These are phyloP conservation scores for Polytrichum commune DNA, from an alignment of 225 moss, liverwort and hornwort species.

Conservation along the genomic window DNA sequence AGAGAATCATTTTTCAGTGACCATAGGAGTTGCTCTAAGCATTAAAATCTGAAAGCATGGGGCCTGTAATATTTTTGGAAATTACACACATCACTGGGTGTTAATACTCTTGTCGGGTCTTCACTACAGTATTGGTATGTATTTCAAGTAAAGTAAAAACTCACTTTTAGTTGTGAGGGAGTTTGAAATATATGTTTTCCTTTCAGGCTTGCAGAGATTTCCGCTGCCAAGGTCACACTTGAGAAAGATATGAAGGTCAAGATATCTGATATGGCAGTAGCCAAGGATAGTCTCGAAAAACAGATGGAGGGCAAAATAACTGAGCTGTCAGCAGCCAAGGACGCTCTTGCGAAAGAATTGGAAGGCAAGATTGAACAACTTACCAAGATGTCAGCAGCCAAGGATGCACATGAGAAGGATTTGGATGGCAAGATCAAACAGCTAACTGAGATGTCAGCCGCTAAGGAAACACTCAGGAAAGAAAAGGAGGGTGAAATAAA, in stretches of 20 bases:
- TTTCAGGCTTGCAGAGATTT: constrained; percentile 32
- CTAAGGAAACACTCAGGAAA: constrained; percentile 35
- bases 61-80: no score
- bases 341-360: constrained; percentile 36
- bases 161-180: no score
- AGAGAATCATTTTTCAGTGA: no score
- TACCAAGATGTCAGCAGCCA: constrained; percentile 30
- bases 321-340: constrained; percentile 32
- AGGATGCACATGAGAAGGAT: constrained; percentile 38
- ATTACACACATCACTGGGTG: no score
- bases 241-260: constrained; percentile 39
- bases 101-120: no score
- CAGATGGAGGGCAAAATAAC: no score
- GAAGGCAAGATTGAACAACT: constrained; percentile 24
- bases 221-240: constrained; percentile 30
- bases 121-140: no score
- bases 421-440: constrained; percentile 26
- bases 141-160: no score
- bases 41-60: no score
- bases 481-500: constrained; percentile 32
- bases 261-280: constrained; percentile 31
- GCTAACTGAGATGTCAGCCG: constrained; percentile 27
- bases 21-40: no score
- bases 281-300: constrained; percentile 35
- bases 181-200: no score